Evolutionary conservation across 2,329 filamentous ascomycete species (phyloP).

Genomic region (Magnaporthiopsis poae): DNA sequence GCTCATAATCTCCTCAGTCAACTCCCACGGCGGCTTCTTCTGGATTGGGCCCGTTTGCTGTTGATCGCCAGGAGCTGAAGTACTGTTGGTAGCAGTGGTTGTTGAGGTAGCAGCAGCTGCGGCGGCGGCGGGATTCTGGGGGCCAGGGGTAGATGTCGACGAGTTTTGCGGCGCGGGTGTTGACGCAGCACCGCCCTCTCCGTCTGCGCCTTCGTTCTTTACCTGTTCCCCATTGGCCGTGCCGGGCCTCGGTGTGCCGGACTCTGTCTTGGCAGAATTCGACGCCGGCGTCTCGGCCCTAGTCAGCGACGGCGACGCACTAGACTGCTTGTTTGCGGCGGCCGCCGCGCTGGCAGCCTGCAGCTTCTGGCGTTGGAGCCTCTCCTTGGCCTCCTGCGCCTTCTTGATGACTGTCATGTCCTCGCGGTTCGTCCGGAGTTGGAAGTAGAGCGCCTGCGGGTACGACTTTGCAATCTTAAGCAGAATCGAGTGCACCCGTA

Average conservation of each 20-base stretch:
- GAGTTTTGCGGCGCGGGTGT: constrained; percentile 12
- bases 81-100: constrained; percentile 13
- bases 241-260: constrained; percentile 34
- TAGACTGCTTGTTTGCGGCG: constrained; percentile 5
- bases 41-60: constrained; percentile 27
- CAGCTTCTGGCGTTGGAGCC: constrained; percentile 37
- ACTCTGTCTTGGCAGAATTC: constrained; percentile 23
- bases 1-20: constrained; percentile 90
- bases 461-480: constrained; percentile 92
- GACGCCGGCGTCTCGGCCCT: constrained; percentile 39
- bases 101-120: constrained; percentile 12
- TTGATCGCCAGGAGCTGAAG: constrained; percentile 19
- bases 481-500: constrained; percentile 74
- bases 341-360: constrained; percentile 14
- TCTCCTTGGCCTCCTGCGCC: constrained; percentile 67
- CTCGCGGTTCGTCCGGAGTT: constrained; percentile 83
- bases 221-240: constrained; percentile 40
- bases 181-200: constrained; percentile 6
- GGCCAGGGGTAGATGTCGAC: constrained; percentile 7
- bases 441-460: constrained; percentile 91
- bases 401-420: constrained; percentile 91
- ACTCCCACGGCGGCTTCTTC: constrained; percentile 86
- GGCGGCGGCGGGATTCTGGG: constrained; percentile 12
- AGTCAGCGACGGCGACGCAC: constrained; percentile 31
- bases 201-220: constrained; percentile 36